phyloP scores from a whole-genome alignment of 2,329 filamentous ascomycete genomes.

The Scedosporium aurantiacum region DNA sequence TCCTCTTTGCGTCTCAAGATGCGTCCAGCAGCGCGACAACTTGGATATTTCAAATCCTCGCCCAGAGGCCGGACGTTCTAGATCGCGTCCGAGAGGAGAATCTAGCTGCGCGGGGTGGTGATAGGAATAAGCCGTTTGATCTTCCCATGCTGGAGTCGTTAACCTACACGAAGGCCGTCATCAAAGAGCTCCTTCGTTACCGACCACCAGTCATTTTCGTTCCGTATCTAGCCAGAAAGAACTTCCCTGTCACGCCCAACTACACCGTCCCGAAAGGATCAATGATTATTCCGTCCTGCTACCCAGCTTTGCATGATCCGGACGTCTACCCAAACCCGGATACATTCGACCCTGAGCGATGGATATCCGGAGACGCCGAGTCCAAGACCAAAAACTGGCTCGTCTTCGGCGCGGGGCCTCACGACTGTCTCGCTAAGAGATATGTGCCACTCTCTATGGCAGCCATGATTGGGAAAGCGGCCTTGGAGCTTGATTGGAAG shows the following conservation, averaged over 20 bases:
- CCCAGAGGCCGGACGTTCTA: slow-evolving; percentile 37
- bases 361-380: slow-evolving; percentile 39
- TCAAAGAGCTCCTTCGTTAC: slow-evolving; percentile 41
- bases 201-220: slow-evolving; percentile 43
- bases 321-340: slow-evolving; percentile 34
- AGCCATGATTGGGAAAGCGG: slow-evolving; percentile 40
- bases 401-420: slow-evolving; percentile 38
- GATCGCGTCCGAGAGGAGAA: slow-evolving; percentile 35
- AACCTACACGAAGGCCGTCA: slow-evolving; percentile 38
- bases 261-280: slow-evolving; percentile 39
- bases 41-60: slow-evolving; percentile 40
- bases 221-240: slow-evolving; percentile 35
- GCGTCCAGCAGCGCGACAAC: slow-evolving; percentile 41
- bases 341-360: slow-evolving; percentile 37
- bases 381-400: slow-evolving; percentile 42
- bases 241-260: slow-evolving; percentile 32
- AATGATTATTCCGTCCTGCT: slow-evolving; percentile 39
- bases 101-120: slow-evolving; percentile 28
- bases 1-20: slow-evolving; percentile 42
- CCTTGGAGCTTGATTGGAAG: slow-evolving; percentile 36
- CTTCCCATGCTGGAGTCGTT: slow-evolving; percentile 36
- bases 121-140: slow-evolving; percentile 27
- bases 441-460: slow-evolving; percentile 41
- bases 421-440: slow-evolving; percentile 36
- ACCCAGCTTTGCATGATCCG: slow-evolving; percentile 38